Conservation (phyloP, 805 yeast genomes). For the Isabelozyma heimii region DNA sequence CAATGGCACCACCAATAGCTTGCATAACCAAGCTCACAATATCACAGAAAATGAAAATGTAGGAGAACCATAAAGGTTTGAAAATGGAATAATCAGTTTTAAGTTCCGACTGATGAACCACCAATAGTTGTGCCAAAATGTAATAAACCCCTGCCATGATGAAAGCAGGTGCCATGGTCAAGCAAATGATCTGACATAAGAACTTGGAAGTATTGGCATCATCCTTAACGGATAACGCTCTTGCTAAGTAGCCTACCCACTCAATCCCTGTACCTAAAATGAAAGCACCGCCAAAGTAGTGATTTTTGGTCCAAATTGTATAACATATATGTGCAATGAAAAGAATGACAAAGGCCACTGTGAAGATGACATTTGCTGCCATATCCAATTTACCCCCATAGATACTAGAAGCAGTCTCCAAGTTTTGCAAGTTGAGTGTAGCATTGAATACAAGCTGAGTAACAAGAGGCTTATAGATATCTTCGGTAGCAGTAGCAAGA, state of each 20-base stretch:
- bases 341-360: constrained; percentile 52
- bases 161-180: constrained; percentile 81
- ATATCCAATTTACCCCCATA: constrained; percentile 42
- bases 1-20: constrained; percentile 75
- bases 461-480: constrained; percentile 12
- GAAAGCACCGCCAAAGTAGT: constrained; percentile 66
- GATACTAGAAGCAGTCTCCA: constrained; percentile 18
- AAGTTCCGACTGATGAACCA: constrained; percentile 49
- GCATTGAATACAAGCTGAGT: constrained; percentile 17
- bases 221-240: constrained; percentile 46
- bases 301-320: constrained; percentile 48
- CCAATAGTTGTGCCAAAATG: constrained; percentile 62
- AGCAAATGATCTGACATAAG: constrained; percentile 61
- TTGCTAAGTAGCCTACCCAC: constrained; percentile 63
- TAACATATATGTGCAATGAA: constrained; percentile 13
- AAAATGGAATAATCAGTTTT: constrained; percentile 41
- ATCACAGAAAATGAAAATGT: constrained; percentile 66
- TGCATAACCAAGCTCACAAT: constrained; percentile 62
- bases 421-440: constrained; percentile 13
- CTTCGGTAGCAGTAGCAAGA: constrained; percentile 34
- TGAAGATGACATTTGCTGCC: constrained; percentile 58
- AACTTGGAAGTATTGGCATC: constrained; percentile 36
- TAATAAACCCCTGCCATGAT: constrained; percentile 82
- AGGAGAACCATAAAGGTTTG: constrained; percentile 60
- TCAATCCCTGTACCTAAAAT: constrained; percentile 58